phyloP scores from a whole-genome alignment of 2,329 filamentous ascomycete species.

The Proliferodiscus dingleyae region DNA sequence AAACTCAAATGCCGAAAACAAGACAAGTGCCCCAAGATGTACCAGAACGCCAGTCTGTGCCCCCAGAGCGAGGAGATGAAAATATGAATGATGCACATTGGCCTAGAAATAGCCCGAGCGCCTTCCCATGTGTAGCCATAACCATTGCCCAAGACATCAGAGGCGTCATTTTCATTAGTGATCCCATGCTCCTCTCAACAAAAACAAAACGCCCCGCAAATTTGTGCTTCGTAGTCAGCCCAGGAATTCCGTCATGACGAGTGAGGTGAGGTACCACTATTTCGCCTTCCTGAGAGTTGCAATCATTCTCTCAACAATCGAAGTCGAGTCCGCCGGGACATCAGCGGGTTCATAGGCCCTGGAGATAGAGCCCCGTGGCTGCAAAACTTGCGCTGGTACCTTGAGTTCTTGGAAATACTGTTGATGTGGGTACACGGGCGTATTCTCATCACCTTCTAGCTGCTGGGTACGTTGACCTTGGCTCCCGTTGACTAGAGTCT shows the following conservation, averaged over 20 bases:
- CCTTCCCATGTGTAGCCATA: not conserved
- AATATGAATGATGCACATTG: not conserved
- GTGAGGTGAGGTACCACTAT: not conserved
- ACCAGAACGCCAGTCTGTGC: conserved; percentile 1
- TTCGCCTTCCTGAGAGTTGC: conserved; percentile 40
- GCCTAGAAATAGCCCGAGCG: not conserved
- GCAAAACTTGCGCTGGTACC: not conserved
- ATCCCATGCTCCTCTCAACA: not conserved
- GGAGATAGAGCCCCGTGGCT: conserved; percentile 5
- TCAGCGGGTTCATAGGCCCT: conserved; percentile 25
- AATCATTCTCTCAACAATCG: conserved; percentile 50
- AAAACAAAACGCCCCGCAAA: not conserved
- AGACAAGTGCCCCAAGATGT: not conserved
- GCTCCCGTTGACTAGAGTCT: not conserved
- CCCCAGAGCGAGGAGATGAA: not conserved
- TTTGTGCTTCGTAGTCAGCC: no score
- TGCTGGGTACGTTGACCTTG: not conserved
- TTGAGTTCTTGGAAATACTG: conserved; percentile 19
- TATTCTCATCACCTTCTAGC: conserved; percentile 1
- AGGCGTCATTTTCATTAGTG: no score
- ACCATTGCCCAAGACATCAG: no score
- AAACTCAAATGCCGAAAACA: not conserved
- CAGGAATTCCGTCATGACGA: no score
- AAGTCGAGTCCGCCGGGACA: conserved; percentile 29
- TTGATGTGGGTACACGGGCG: conserved; percentile 24